These are phyloP conservation scores for Xylariaceae sp. DNA, from an alignment of 2,329 filamentous ascomycete genomes.

Conservation along the genomic window DNA sequence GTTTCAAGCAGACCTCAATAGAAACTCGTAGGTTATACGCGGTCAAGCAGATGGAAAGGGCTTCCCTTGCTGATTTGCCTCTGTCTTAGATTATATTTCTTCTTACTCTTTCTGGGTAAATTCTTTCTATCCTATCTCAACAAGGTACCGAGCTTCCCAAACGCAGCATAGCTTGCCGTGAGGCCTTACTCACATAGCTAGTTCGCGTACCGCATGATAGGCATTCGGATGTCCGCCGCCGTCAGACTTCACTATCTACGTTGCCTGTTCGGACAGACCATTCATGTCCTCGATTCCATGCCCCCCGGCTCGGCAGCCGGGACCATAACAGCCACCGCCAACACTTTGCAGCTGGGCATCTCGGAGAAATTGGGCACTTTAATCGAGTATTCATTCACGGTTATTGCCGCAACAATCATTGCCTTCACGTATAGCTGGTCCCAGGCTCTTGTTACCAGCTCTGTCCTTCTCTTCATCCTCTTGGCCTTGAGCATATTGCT, in stretches of 20 bases:
- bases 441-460: constrained; percentile 53
- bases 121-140: constrained; percentile 58
- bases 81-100: constrained; percentile 54
- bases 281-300: constrained; percentile 63
- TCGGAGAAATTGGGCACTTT: constrained; percentile 58
- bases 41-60: too few relatives aligned
- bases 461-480: constrained; percentile 51
- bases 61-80: constrained; percentile 10
- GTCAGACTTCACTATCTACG: constrained; percentile 60
- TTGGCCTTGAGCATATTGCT: constrained; percentile 44
- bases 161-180: neutral
- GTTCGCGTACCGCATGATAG: constrained; percentile 57
- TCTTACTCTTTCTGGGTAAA: constrained; percentile 64
- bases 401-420: constrained; percentile 48
- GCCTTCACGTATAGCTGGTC: constrained; percentile 55
- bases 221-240: constrained; percentile 55
- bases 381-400: constrained; percentile 49
- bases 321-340: constrained; percentile 59
- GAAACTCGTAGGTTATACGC: constrained; percentile 37
- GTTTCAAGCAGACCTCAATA: constrained; percentile 41
- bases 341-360: constrained; percentile 59
- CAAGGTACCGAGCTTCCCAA: constrained; percentile 35
- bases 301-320: constrained; percentile 55
- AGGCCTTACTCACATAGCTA: constrained; percentile 25
- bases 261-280: constrained; percentile 57